Base-by-base conservation (phyloP, 139 green algal species). In the Picochlorum sp. region DNA sequence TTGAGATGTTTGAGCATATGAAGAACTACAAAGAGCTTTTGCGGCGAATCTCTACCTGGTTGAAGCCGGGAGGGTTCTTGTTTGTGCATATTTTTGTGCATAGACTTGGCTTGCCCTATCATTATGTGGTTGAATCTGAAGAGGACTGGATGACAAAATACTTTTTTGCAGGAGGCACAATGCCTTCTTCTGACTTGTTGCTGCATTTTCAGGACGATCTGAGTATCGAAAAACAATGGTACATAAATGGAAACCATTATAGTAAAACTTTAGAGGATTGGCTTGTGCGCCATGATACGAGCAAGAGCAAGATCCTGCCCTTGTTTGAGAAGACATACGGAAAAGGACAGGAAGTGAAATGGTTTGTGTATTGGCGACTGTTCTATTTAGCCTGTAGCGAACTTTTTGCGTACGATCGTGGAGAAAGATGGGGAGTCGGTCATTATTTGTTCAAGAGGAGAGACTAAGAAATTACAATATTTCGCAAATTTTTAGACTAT, bases 1-100 rank as follows among this genome's bases (percentile, higher is more conserved):
- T 98, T n/a, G 92, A 98, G 76, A 96, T 95, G 87, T 96, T 98
- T 74, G 92, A 97, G 79, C 56, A 75, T 60, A 67, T 79, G 75
- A 76, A 82, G 71, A 87, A 87, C 63, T 87, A 88, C 69, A 61
- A 89, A 71, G 77, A 79, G 66, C 70, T 95, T 30, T 78, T 96
- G 62, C 16, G 57, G 6, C 79, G 83, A 49, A 71, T 92, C 23
- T 58, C 74, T 6, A 56, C 9, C 2, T 97, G 92, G 92, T 76
- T 98, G 30, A 81, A 74, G 15, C 76, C 86, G 15, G 71, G 71
- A 1, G 92, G 90, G 10, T 63, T 78, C 49, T 70, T 96, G 23
- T 98, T 98, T 76, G 79, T 96, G 13, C 92, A 98, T 81, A 89
- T 96, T 55, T 97, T 97, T 59, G 77, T 81, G 24, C 90, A 95